A percentile compares a stretch with the other conserved stretches of the same genome.
phyloP scores from a whole-genome alignment of 208 protist genomes.

The Trypanosoma melophagium region DNA sequence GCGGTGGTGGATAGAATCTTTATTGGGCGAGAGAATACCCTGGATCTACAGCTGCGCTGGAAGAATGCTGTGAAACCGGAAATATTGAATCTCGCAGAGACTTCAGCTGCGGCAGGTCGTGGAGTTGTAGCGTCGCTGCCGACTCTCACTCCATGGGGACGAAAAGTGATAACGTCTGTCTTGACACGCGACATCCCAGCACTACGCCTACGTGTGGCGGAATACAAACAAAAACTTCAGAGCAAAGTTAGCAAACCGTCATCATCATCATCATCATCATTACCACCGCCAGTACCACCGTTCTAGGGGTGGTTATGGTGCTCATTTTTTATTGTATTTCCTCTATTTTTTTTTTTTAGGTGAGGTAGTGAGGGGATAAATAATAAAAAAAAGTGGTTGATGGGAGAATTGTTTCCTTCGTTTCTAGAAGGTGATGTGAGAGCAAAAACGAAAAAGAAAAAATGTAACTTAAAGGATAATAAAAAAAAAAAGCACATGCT shows the following conservation, averaged over 20 bases:
- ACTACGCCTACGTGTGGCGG: constrained; percentile 40
- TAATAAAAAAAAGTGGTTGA: no score
- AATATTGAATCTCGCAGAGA: constrained; percentile 32
- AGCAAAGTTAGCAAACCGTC: background rate
- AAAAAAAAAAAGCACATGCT: no score
- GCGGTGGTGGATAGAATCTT: constrained; percentile 43
- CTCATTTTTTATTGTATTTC: constrained; percentile 1
- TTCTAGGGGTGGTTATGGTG: background rate
- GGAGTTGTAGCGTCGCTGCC: constrained; percentile 40
- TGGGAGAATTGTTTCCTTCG: no score
- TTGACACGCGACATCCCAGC: constrained; percentile 43
- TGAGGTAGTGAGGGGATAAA: no score
- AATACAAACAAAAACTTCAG: constrained; percentile 38
- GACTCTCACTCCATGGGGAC: constrained; percentile 35
- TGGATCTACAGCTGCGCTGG: constrained; percentile 60
- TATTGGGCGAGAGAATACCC: constrained; percentile 39
- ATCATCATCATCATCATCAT: constrained; percentile 3
- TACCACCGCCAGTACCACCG: no score
- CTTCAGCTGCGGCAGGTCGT: constrained; percentile 21
- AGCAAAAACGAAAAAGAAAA: no score
- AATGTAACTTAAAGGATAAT: no score
- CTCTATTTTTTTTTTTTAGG: background rate
- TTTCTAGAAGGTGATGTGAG: no score
- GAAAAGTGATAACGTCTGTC: constrained; percentile 34
- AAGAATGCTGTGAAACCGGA: constrained; percentile 53